Percentiles rank a stretch among this genome's conserved stretches.
Conservation (phyloP, 78 protist species). For the Mastigamoeba balamuthi region DNA sequence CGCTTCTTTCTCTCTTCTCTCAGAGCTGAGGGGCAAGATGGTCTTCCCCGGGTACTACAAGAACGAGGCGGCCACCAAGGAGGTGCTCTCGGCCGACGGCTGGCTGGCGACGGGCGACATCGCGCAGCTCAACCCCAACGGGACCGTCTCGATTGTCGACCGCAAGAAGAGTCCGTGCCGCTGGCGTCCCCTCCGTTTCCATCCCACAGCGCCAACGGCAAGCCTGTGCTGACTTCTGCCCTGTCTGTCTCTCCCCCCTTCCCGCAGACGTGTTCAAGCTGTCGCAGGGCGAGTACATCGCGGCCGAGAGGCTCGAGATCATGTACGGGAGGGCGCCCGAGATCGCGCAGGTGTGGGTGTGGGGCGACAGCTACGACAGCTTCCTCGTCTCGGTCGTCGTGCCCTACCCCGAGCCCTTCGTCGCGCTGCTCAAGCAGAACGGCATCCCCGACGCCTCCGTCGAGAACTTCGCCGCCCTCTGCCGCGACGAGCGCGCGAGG, state of each 20-base stretch:
- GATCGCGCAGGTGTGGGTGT: slow-evolving; percentile 37
- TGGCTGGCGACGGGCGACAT: slow-evolving; percentile 96
- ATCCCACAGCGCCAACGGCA: too few relatives aligned
- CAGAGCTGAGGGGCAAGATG: slow-evolving; percentile 81
- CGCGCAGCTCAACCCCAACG: slow-evolving; percentile 53
- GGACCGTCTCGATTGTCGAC: too few relatives aligned
- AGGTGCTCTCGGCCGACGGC: slow-evolving; percentile 73
- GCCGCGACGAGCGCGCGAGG: background rate
- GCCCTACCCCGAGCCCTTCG: slow-evolving; percentile 43
- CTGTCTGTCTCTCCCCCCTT: too few relatives aligned
- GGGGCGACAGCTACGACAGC: slow-evolving; percentile 41
- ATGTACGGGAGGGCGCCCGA: slow-evolving; percentile 36
- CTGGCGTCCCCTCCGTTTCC: too few relatives aligned
- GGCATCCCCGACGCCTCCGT: too few relatives aligned
- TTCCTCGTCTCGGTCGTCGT: slow-evolving; percentile 54
- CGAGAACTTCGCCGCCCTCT: slow-evolving; percentile 7
- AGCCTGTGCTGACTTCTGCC: too few relatives aligned
- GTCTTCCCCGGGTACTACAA: slow-evolving; percentile 84
- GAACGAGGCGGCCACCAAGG: slow-evolving; percentile 63
- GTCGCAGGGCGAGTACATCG: slow-evolving; percentile 92
- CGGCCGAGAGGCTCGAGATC: slow-evolving; percentile 58
- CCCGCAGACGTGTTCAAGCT: slow-evolving; percentile 80
- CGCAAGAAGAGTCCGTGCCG: too few relatives aligned
- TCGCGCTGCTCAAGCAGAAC: background rate
- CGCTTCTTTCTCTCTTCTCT: too few relatives aligned